Conservation (phyloP, 2,329 filamentous ascomycete species). For the Ophiostoma sp. region DNA sequence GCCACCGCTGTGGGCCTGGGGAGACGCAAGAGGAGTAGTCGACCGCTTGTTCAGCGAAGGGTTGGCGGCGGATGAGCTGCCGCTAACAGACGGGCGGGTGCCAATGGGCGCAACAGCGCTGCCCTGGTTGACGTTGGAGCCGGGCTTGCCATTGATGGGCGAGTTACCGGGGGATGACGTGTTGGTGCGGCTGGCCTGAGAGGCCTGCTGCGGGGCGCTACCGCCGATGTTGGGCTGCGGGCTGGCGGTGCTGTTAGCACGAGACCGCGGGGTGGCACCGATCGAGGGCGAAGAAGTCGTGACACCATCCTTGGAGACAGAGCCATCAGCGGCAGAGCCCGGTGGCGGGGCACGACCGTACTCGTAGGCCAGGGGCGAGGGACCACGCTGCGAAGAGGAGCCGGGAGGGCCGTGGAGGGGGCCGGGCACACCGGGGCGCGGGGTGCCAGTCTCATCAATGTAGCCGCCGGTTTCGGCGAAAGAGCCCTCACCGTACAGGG, state of each 20-base stretch:
- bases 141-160: conserved; percentile 61
- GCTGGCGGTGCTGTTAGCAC: conserved; percentile 82
- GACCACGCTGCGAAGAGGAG: conserved; percentile 68
- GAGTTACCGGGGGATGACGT: conserved; percentile 84
- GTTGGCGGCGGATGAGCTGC: conserved; percentile 34
- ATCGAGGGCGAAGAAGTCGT: conserved; percentile 48
- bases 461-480: conserved; percentile 68
- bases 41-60: conserved; percentile 73
- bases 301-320: conserved; percentile 29
- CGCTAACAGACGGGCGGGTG: conserved; percentile 69
- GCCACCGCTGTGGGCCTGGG: conserved; percentile 73
- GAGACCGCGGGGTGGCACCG: conserved; percentile 58
- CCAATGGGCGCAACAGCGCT: conserved; percentile 86
- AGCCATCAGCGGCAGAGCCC: conserved; percentile 42
- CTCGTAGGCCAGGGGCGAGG: conserved; percentile 80
- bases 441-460: conserved; percentile 65
- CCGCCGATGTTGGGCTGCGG: conserved; percentile 67
- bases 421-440: conserved; percentile 66
- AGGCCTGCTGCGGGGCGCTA: conserved; percentile 42
- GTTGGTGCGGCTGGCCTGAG: conserved; percentile 67
- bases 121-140: conserved; percentile 44
- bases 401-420: conserved; percentile 53
- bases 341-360: conserved; percentile 46
- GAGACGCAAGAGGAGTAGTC: conserved; percentile 89
- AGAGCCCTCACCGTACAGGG: conserved; percentile 78